phyloP scores from a whole-genome alignment of 805 yeast genomes.

The Metschnikowia hibisci region DNA sequence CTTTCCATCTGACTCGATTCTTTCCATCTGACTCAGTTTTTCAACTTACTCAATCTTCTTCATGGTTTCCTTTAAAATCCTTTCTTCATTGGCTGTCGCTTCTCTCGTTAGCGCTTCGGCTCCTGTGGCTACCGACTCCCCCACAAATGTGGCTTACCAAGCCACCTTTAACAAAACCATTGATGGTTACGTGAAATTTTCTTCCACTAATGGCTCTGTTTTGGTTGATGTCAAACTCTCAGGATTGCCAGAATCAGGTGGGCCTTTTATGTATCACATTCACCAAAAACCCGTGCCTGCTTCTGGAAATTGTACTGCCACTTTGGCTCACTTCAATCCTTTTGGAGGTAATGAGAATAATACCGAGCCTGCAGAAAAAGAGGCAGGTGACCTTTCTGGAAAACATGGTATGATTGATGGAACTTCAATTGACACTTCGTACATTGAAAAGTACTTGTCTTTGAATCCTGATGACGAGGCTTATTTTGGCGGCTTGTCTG shows the following conservation, averaged over 20 bases:
- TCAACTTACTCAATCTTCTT: too few species aligned
- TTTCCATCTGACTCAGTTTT: too few species aligned
- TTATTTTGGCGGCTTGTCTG: conserved; percentile 26
- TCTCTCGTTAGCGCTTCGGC: conserved; percentile 20
- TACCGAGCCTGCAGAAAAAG: conserved; percentile 22
- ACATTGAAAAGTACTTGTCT: conserved; percentile 31
- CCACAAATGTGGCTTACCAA: conserved; percentile 23
- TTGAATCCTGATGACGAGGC: conserved; percentile 28
- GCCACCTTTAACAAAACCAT: conserved; percentile 24
- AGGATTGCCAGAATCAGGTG: conserved; percentile 33
- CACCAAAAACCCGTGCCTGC: conserved; percentile 36
- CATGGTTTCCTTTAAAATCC: conserved; percentile 10
- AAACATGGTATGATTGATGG: conserved; percentile 36
- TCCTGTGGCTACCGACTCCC: conserved; percentile 29
- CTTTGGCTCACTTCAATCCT: conserved; percentile 37
- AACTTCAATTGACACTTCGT: conserved; percentile 21
- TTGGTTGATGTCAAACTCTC: conserved; percentile 28
- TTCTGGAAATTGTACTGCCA: conserved; percentile 31
- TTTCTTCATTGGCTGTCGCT: conserved; percentile 11
- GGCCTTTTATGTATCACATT: conserved; percentile 40
- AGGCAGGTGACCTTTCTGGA: conserved; percentile 40
- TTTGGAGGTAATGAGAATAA: conserved; percentile 29
- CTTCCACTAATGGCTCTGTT: conserved; percentile 31
- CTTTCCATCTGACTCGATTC: too few species aligned
- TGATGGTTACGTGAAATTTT: conserved; percentile 29